These are phyloP conservation scores for Fremontodendron californicum DNA, from an alignment of 345 rosid species.

Conservation along the genomic window DNA sequence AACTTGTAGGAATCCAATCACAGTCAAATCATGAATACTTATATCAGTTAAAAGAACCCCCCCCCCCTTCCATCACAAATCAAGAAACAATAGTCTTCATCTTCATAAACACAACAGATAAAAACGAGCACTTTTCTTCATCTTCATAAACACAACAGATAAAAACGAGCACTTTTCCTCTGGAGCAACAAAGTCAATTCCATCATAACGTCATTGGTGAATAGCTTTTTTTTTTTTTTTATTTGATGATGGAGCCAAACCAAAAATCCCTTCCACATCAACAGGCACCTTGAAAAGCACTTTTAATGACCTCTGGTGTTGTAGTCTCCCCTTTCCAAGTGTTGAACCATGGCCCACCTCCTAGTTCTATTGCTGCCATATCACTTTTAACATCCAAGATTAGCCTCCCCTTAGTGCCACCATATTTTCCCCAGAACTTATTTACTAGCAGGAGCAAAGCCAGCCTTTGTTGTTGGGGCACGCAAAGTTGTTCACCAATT, in stretches of 20 bases:
- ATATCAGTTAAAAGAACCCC: too few species aligned
- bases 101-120: too few species aligned
- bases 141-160: too few species aligned
- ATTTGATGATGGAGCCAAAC: conserved; percentile 51
- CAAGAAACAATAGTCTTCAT: too few species aligned
- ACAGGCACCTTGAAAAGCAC: conserved; percentile 47
- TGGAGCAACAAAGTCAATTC: too few species aligned
- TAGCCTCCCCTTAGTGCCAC: conserved; percentile 78
- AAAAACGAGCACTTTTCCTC: too few species aligned
- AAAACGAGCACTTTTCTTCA: too few species aligned
- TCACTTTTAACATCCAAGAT: conserved; percentile 68
- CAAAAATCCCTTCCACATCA: conserved; percentile 48
- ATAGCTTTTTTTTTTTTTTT: too few species aligned
- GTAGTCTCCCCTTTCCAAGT: conserved; percentile 74
- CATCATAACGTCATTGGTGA: too few species aligned
- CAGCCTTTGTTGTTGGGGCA: conserved; percentile 79
- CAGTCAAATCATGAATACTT: too few species aligned
- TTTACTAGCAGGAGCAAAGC: conserved; percentile 79
- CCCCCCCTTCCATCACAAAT: too few species aligned
- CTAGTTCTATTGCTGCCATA: conserved; percentile 85
- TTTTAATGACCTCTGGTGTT: conserved; percentile 56
- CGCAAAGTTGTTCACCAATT: conserved; percentile 79
- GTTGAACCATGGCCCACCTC: conserved; percentile 97
- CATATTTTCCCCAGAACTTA: conserved; percentile 79
- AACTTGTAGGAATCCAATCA: too few species aligned